Conservation (phyloP, 768 basidiomycete genomes). For the Amanita rubescens region DNA sequence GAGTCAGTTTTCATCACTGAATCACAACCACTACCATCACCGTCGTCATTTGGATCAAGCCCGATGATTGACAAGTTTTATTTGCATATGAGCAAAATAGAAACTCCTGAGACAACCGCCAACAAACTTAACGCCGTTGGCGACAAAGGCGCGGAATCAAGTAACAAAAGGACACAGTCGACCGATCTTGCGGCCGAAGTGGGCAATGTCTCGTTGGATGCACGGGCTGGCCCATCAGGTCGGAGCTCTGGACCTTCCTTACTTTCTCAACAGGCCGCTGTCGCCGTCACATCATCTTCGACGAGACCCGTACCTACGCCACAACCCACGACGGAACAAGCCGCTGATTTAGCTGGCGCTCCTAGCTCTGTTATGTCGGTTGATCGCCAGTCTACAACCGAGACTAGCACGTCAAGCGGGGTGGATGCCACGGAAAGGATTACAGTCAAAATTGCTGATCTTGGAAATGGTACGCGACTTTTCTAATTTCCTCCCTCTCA, state of each 20-base stretch:
- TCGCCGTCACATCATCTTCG: constrained; percentile 18
- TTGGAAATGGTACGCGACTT: constrained; percentile 75
- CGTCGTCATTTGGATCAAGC: constrained; percentile 60
- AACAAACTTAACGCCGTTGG: constrained; percentile 17
- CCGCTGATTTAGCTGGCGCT: constrained; percentile 12
- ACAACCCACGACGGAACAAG: constrained; percentile 14
- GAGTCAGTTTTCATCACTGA: constrained; percentile 82
- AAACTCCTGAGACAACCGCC: constrained; percentile 28
- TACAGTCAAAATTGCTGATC: constrained; percentile 97
- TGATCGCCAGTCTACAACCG: constrained; percentile 21
- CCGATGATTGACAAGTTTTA: constrained; percentile 80
- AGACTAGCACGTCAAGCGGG: constrained; percentile 20
- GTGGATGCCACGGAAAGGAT: constrained; percentile 51
- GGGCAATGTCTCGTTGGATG: constrained; percentile 31
- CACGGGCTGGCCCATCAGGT: constrained; percentile 10
- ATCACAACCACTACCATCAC: constrained; percentile 88
- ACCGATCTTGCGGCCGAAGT: constrained; percentile 31
- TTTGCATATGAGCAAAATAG: constrained; percentile 92
- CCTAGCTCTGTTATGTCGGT: constrained; percentile 27
- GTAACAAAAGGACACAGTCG: constrained; percentile 17
- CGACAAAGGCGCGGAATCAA: constrained; percentile 13
- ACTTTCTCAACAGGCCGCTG: constrained; percentile 62
- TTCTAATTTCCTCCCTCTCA: constrained; percentile 3
- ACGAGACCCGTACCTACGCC: constrained; percentile 12
- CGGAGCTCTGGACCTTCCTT: constrained; percentile 53